phyloP scores from a whole-genome alignment of 768 basidiomycete genomes.

The Fomitopsis serialis region DNA sequence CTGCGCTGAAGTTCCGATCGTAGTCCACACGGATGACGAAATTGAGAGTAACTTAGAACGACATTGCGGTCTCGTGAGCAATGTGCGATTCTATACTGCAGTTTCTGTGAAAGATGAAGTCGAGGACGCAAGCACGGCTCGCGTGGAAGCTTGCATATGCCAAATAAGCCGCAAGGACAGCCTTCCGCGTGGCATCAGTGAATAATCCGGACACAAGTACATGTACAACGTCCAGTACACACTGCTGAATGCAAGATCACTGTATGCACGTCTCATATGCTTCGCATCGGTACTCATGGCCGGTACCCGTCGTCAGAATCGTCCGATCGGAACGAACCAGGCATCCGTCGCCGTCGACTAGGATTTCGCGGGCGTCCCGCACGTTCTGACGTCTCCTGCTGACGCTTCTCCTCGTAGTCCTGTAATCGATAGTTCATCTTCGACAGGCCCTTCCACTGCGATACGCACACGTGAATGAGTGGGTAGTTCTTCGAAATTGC shows the following conservation, averaged over 20 bases:
- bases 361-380: neutral
- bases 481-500: neutral
- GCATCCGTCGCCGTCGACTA: constrained; percentile 12
- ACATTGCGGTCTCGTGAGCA: no score
- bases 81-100: no score
- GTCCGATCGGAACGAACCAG: constrained; percentile 11
- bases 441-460: constrained; percentile 78
- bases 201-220: neutral
- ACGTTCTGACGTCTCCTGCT: constrained; percentile 27
- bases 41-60: no score
- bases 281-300: neutral
- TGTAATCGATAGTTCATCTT: constrained; percentile 65
- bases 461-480: no score
- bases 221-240: neutral
- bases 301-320: constrained; percentile 2
- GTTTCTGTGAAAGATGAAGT: no score
- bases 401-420: constrained; percentile 65
- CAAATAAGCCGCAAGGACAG: no score
- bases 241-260: no score
- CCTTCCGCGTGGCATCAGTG: neutral
- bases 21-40: no score
- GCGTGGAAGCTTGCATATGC: no score
- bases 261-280: no score
- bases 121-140: no score
- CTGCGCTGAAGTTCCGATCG: no score